Evolutionary conservation across 179 eudicot genomes (phyloP).

Genomic region (Gypsophila paniculata): DNA sequence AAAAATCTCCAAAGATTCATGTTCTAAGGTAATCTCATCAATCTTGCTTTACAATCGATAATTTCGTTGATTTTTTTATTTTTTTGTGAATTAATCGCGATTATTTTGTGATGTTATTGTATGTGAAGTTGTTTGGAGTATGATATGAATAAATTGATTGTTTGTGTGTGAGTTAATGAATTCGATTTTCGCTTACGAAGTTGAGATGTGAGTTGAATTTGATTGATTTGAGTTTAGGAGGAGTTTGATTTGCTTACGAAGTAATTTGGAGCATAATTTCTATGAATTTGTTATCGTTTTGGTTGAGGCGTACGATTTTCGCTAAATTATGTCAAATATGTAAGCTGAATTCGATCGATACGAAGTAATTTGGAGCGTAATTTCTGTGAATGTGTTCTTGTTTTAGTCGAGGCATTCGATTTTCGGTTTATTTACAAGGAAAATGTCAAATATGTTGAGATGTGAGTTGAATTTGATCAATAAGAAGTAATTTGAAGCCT

Average conservation of each 20-base stretch:
- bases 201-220: constrained; percentile 1
- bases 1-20: background rate
- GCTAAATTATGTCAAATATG: too few species aligned
- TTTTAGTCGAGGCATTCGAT: too few species aligned
- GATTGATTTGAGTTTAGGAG: constrained; percentile 7
- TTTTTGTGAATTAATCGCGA: background rate
- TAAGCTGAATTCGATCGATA: constrained; percentile 9
- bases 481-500: background rate
- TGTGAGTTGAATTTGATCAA: background rate
- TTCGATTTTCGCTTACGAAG: background rate
- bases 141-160: background rate
- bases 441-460: too few species aligned
- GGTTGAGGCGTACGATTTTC: too few species aligned
- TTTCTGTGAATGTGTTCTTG: too few species aligned
- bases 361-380: too few species aligned
- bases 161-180: background rate
- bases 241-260: background rate
- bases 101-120: background rate
- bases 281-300: too few species aligned
- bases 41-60: background rate
- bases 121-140: background rate
- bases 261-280: background rate
- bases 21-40: constrained; percentile 16
- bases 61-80: background rate
- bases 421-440: too few species aligned